These are phyloP conservation scores for Parascedosporium putredinis DNA, from an alignment of 2,329 filamentous ascomycete species.

Conservation along the genomic window DNA sequence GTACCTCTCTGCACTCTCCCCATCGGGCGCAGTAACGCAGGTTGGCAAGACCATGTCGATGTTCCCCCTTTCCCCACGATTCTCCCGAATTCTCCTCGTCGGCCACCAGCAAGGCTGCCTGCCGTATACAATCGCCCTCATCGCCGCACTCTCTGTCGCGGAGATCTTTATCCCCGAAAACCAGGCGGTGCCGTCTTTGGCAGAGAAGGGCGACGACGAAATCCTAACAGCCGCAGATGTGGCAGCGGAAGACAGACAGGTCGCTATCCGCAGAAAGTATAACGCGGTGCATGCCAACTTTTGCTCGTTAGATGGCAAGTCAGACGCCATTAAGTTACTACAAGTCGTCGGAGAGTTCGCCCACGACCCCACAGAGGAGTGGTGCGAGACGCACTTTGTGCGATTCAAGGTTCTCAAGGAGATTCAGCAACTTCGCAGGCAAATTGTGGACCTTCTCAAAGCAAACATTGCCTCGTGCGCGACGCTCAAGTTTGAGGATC, in stretches of 20 bases:
- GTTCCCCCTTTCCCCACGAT: slow-evolving; percentile 84
- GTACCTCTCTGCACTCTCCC: slow-evolving; percentile 71
- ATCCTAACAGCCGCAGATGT: slow-evolving; percentile 52
- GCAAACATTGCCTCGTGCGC: slow-evolving; percentile 44
- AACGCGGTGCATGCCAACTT: slow-evolving; percentile 70
- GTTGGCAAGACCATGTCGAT: slow-evolving; percentile 73
- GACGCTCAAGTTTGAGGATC: slow-evolving; percentile 44
- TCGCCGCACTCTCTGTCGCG: slow-evolving; percentile 77
- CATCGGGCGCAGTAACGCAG: slow-evolving; percentile 59
- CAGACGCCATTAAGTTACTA: slow-evolving; percentile 83
- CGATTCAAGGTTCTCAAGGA: slow-evolving; percentile 81
- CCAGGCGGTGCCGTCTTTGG: slow-evolving; percentile 52
- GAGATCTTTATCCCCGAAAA: slow-evolving; percentile 80
- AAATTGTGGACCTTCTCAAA: slow-evolving; percentile 72
- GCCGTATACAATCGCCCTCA: slow-evolving; percentile 76
- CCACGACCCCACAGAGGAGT: slow-evolving; percentile 58
- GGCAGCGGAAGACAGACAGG: slow-evolving; percentile 58
- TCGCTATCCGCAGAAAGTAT: slow-evolving; percentile 48
- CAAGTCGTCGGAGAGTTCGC: slow-evolving; percentile 83
- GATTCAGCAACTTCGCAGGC: slow-evolving; percentile 68
- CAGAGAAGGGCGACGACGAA: slow-evolving; percentile 28
- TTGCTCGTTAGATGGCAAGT: slow-evolving; percentile 67
- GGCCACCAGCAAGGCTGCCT: slow-evolving; percentile 75
- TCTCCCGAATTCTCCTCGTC: slow-evolving; percentile 82
- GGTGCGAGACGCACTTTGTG: slow-evolving; percentile 77